Evolutionary conservation across 345 rosid species (phyloP), one percentile per base, ranked within the genome.

Genomic region (Abelmoschus esculentus): DNA sequence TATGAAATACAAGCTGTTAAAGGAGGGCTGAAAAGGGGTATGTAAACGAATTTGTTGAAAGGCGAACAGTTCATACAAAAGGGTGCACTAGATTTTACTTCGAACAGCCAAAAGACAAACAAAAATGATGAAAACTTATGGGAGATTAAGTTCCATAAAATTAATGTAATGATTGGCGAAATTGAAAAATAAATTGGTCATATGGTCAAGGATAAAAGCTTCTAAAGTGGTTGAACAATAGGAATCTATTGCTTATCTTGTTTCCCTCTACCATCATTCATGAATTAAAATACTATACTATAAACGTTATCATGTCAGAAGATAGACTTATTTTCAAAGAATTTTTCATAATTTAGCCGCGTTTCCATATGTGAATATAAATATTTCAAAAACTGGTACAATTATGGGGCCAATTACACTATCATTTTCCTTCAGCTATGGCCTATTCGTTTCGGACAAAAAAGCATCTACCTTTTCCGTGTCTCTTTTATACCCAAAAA

Each of bases 171-270:
- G 28, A 66, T 47, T 49, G 57, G 29, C 13, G 57, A 47, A 49
- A 66, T 17, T 44, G 38, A 26, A 65, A 26, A 65, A 46, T 26
- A 14, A 26, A 18, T 28, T 36, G 19, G 19, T 19, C 44, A n/a
- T 56, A 22, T 56, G 3, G 49, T 28, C 49, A 47, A 47, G 40
- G 22, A 28, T 4, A 49, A 66, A 66, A 49, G 42, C 3, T 11
- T 66, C 42, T 28, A 49, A 47, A 66, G 70, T 49, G 42, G 9
- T 34, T 49, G 70, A 66, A 46, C 38, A 14, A 12, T 66, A 26
- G 70, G 58, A 66, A 66, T 66, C 70, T 28, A 46, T 66, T 8
- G 26, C 70, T 19, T 66, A 66, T 66, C 70, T 49, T 49, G 70
- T 66, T 47, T 28, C 69, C 10, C 57, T 2, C 42, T 42, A 46